phyloP scores from a whole-genome alignment of 768 basidiomycete species.

The Collybia nuda region DNA sequence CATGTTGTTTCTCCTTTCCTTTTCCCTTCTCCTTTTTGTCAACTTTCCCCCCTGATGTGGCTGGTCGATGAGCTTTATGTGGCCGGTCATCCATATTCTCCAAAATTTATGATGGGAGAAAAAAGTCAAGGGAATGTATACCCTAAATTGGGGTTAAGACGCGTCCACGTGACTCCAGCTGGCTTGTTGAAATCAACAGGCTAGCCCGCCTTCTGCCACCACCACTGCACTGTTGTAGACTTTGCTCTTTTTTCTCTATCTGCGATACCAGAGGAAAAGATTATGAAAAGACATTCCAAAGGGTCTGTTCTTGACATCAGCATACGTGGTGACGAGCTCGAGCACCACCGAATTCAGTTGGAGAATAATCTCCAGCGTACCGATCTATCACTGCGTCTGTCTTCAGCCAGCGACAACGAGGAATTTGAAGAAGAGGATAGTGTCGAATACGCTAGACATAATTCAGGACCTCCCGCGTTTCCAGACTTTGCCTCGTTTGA shows the following conservation, averaged over 20 bases:
- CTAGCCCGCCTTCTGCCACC: too few relatives aligned
- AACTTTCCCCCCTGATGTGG: constrained; percentile 69
- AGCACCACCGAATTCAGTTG: constrained; percentile 73
- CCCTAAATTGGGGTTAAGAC: neutral
- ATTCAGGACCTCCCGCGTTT: constrained; percentile 55
- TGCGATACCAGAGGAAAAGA: too few relatives aligned
- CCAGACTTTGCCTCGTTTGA: constrained; percentile 63
- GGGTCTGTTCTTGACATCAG: constrained; percentile 36
- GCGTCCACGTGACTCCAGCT: neutral
- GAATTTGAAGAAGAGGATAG: constrained; percentile 43
- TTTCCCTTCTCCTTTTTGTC: constrained; percentile 78
- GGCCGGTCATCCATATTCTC: constrained; percentile 66
- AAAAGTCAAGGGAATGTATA: neutral
- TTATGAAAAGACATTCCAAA: constrained; percentile 36
- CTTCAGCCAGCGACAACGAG: constrained; percentile 44
- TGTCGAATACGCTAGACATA: constrained; percentile 74
- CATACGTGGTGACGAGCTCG: constrained; percentile 74
- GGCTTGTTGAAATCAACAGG: too few relatives aligned
- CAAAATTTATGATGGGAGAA: neutral
- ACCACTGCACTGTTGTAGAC: too few relatives aligned
- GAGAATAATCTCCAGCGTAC: constrained; percentile 77
- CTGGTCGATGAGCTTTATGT: constrained; percentile 81
- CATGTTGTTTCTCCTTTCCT: constrained; percentile 68
- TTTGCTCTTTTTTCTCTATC: too few relatives aligned
- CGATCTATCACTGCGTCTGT: constrained; percentile 70